phyloP scores from a whole-genome alignment of 345 rosid genomes.

The Lagerstroemia speciosa region DNA sequence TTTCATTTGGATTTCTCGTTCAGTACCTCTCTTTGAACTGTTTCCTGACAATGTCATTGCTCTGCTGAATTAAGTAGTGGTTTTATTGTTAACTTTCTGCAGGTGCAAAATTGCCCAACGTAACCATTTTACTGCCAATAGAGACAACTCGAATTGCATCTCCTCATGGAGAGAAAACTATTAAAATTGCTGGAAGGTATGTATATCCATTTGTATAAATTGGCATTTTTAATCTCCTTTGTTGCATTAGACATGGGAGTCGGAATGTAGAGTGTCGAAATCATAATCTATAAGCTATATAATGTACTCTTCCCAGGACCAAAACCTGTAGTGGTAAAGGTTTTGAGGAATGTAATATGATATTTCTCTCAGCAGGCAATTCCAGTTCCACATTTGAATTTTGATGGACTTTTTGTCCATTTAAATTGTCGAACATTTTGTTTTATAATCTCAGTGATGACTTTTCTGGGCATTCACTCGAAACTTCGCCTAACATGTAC shows the following conservation, averaged over 20 bases:
- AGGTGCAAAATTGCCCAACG: conserved; percentile 75
- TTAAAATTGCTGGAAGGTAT: conserved; percentile 71
- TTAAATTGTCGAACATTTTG: no score
- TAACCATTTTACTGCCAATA: conserved; percentile 55
- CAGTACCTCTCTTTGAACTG: not conserved
- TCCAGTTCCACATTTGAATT: no score
- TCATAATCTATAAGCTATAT: not conserved
- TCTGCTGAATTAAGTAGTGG: not conserved
- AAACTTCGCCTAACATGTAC: not conserved
- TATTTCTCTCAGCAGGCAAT: no score
- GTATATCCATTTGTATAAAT: not conserved
- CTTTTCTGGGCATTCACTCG: no score
- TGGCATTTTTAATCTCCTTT: not conserved
- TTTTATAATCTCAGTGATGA: no score
- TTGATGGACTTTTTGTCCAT: no score
- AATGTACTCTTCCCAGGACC: not conserved
- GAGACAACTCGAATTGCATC: conserved; percentile 39
- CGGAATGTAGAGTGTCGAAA: not conserved
- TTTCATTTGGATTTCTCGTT: not conserved
- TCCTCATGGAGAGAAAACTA: conserved; percentile 45
- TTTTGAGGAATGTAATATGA: no score
- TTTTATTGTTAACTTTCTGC: conserved; percentile 8
- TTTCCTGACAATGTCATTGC: not conserved
- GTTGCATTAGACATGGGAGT: not conserved
- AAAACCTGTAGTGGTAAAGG: no score